phyloP scores from a whole-genome alignment of 495 filamentous ascomycete species.

The Penicillium antarcticum region DNA sequence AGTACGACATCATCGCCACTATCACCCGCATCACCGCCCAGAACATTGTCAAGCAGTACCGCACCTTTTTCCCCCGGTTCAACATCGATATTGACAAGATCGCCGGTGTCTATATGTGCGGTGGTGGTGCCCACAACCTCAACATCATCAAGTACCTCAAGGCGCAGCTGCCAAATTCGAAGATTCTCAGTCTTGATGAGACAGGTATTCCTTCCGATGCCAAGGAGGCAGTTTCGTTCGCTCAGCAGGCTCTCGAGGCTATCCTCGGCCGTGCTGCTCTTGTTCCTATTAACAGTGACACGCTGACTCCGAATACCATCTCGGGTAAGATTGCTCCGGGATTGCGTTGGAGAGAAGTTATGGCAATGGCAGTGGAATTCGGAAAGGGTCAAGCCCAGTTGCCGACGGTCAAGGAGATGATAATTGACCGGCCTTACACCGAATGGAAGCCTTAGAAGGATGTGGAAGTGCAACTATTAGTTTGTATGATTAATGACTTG shows the following conservation, averaged over 20 bases:
- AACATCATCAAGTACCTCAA: constrained; percentile 53
- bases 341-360: constrained; percentile 51
- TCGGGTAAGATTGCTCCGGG: constrained; percentile 46
- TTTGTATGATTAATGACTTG: constrained; percentile 2
- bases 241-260: constrained; percentile 55
- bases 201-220: constrained; percentile 50
- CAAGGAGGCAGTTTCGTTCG: constrained; percentile 58
- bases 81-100: constrained; percentile 34
- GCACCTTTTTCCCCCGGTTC: constrained; percentile 42
- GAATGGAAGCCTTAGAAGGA: neutral
- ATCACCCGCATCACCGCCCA: constrained; percentile 56
- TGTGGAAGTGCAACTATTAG: neutral
- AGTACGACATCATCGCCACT: constrained; percentile 51
- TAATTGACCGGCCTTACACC: constrained; percentile 19
- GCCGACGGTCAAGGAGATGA: constrained; percentile 44
- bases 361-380: constrained; percentile 48
- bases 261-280: constrained; percentile 49
- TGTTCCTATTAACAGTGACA: constrained; percentile 32
- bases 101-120: constrained; percentile 57
- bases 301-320: constrained; percentile 10
- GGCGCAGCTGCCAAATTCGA: constrained; percentile 41
- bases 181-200: constrained; percentile 52
- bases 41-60: constrained; percentile 54
- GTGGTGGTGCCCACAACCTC: constrained; percentile 54
- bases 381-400: constrained; percentile 41